Evolutionary conservation across 345 rosid genomes (phyloP).

Genomic region (Hypericum androsaemum): DNA sequence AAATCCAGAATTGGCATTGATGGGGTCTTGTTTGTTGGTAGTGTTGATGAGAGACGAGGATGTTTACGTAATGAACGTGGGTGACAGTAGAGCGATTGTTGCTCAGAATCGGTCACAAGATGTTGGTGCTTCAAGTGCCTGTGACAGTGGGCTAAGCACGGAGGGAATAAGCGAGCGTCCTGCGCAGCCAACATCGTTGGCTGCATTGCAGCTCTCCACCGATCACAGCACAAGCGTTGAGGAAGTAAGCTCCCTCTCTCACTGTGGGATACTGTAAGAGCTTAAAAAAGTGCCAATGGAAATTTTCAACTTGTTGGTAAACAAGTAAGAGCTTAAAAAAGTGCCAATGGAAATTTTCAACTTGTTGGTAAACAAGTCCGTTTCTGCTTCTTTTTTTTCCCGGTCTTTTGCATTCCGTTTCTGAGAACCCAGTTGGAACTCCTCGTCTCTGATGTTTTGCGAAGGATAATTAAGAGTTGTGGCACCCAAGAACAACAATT

Average conservation of each 20-base stretch:
- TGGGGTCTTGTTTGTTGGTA: constrained; percentile 94
- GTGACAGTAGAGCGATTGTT: constrained; percentile 95
- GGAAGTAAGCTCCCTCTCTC: constrained; percentile 46
- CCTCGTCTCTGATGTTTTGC: no score
- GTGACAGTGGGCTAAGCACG: constrained; percentile 24
- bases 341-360: no score
- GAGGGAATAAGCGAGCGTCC: constrained; percentile 48
- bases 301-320: no score
- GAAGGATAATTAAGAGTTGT: no score
- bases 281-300: no score
- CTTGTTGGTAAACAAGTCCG: no score
- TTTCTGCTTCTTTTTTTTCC: no score
- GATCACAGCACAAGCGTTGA: constrained; percentile 96
- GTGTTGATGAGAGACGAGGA: constrained; percentile 94
- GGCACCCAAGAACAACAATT: no score
- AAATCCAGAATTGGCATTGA: constrained; percentile 90
- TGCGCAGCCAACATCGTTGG: constrained; percentile 36
- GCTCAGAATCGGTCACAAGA: constrained; percentile 58
- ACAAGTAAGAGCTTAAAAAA: no score
- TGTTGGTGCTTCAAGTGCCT: constrained; percentile 25
- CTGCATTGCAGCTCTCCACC: constrained; percentile 80
- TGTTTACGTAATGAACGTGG: constrained; percentile 92
- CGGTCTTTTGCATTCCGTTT: no score
- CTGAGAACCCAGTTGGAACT: no score
- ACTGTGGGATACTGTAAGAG: no score